Base-by-base conservation (phyloP, 139 green algal genomes). In the Chlamydomonas sp. region DNA sequence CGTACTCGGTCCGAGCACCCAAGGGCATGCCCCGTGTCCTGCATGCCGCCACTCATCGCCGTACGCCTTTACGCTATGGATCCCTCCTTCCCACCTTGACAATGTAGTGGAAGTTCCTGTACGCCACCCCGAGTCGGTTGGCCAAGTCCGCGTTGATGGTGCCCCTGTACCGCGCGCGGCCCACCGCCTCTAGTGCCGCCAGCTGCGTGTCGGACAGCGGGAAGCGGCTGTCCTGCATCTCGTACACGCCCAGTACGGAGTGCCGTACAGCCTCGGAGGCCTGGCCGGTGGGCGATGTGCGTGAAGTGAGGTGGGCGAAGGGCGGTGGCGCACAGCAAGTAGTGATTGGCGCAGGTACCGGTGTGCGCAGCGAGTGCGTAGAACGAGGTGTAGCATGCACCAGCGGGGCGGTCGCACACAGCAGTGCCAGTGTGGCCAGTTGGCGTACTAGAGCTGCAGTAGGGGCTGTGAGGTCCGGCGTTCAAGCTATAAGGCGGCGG, bases 51-150 rank as follows among this genome's bases (percentile, higher is more conserved):
- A 67, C 17, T 17, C 73, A 3, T 85, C 63, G 0, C 77, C n/a
- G 1, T 31, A 18, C 1, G n/a, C 31, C 5, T 31, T 10, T 0
- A 9, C 78, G 31, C 31, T 49, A 49, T 49, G 31, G 31, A 49
- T 57, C 18, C 8, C 1, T 3, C 9, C 81, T 1, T n/a, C 88
- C 0, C 75, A 94, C 94, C 93, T 96, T 95, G 16, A 95, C 82
- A 4, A 96, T 90, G 74, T 96, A 97, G 77, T 91, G 95, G 81
- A 95, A 97, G 90, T 97, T 97, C 63, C 93, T 84, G 82, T 92
- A 90, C 57, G 91, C 88, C 0, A 94, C 63, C 5, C 85, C 87
- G 78, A 96, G 71, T 1, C 68, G 57, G 58, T 85, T 77, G 57
- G 92, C 87, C 69, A 97, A 75, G 67, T 95, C 90, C 59, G 73